Conservation (phyloP, 108 stramenopile genomes). For the Nannochloropsis salina region DNA sequence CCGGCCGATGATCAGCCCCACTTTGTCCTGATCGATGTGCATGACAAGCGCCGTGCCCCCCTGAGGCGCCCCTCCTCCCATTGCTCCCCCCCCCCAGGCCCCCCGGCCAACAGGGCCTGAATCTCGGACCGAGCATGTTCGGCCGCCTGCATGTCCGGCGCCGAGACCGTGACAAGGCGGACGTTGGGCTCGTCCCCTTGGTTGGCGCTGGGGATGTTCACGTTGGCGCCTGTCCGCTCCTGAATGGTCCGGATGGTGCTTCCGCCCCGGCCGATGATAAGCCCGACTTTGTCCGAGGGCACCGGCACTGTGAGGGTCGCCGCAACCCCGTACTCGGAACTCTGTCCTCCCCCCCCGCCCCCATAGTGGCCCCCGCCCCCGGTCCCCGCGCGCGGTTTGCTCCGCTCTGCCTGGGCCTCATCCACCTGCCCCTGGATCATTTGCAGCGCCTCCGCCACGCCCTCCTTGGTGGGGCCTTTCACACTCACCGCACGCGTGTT, state of each 20-base stretch:
- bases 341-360: not conserved
- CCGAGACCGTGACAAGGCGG: slow-evolving; percentile 53
- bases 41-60: slow-evolving; percentile 35
- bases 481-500: slow-evolving; percentile 50
- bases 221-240: slow-evolving; percentile 72
- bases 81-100: not conserved
- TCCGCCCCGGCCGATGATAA: slow-evolving; percentile 95
- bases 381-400: not conserved
- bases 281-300: slow-evolving; percentile 61
- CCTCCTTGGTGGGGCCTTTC: slow-evolving; percentile 33
- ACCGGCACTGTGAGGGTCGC: not conserved
- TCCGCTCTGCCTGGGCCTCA: not conserved
- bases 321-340: not conserved
- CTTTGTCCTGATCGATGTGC: slow-evolving; percentile 46
- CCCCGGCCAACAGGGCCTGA: slow-evolving; percentile 32
- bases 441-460: slow-evolving; percentile 6
- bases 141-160: slow-evolving; percentile 48
- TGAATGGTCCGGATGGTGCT: slow-evolving; percentile 82
- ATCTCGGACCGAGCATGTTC: slow-evolving; percentile 55
- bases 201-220: slow-evolving; percentile 82
- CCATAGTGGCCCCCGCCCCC: not conserved
- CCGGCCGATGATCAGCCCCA: slow-evolving; percentile 33
- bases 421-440: not conserved
- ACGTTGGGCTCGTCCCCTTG: slow-evolving; percentile 53
- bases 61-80: slow-evolving; percentile 25